These are phyloP conservation scores for Carpinus viminea DNA, from an alignment of 306 rosid genomes.

Conservation along the genomic window DNA sequence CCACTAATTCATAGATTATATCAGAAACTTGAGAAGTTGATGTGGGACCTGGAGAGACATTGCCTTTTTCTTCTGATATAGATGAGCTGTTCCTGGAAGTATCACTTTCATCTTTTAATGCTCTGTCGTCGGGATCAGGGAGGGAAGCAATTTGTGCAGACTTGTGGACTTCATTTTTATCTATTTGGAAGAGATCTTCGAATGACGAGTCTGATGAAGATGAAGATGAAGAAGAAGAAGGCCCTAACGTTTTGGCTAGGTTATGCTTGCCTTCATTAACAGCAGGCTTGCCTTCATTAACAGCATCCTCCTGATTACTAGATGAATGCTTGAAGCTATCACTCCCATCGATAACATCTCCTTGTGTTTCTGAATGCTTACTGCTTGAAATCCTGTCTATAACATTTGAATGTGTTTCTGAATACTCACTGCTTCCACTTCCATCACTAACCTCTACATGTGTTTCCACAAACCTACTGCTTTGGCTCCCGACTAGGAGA, in stretches of 20 bases:
- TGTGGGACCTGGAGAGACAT: conserved; percentile 15
- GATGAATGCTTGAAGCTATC: conserved; percentile 15
- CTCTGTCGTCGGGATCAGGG: background rate
- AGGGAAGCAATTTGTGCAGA: conserved; percentile 13
- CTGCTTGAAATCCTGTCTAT: conserved; percentile 15
- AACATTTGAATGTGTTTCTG: conserved; percentile 4
- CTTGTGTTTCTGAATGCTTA: background rate
- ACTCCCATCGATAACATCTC: conserved; percentile 9
- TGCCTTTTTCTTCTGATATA: conserved; percentile 33
- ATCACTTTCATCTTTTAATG: conserved; percentile 27
- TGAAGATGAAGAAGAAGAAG: conserved; percentile 31
- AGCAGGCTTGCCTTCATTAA: conserved; percentile 13
- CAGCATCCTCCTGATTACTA: conserved; percentile 15
- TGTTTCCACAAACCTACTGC: conserved; percentile 24
- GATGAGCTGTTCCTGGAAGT: conserved; percentile 29
- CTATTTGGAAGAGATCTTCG: conserved; percentile 29
- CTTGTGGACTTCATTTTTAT: conserved; percentile 10
- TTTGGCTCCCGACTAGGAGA: conserved; percentile 20
- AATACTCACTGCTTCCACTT: conserved; percentile 12
- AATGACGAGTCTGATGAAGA: conserved; percentile 33
- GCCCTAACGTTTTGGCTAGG: conserved; percentile 20
- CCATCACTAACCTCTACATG: conserved; percentile 22
- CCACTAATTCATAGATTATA: conserved; percentile 20
- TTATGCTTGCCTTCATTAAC: conserved; percentile 16
- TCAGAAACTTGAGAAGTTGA: conserved; percentile 34